Evolutionary conservation across 2,329 filamentous ascomycete genomes (phyloP).

Genomic region (Chrysoporthe austroafricana): DNA sequence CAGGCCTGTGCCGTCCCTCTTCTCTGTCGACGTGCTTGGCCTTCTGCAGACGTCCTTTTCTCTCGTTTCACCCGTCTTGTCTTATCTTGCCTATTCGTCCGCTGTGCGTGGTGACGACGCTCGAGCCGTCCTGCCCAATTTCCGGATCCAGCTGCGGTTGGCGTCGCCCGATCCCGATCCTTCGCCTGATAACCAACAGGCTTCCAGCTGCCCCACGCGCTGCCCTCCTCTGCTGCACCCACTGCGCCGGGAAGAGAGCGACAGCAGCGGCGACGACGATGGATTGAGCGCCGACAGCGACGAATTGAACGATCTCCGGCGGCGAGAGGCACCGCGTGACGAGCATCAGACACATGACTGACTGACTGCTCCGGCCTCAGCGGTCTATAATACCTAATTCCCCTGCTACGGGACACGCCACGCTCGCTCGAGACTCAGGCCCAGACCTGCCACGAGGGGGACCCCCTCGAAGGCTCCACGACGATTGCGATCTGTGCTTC

Average conservation of each 20-base stretch:
- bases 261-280: background rate
- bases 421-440: background rate
- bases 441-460: no score
- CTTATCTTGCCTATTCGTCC: background rate
- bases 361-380: background rate
- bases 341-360: background rate
- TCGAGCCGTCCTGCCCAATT: background rate
- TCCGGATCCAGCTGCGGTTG: background rate
- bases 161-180: background rate
- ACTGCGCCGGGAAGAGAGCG: background rate
- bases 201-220: background rate
- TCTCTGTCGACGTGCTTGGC: background rate
- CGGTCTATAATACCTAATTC: background rate
- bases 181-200: background rate
- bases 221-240: background rate
- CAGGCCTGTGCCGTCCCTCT: background rate
- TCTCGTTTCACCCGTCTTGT: background rate
- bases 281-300: background rate
- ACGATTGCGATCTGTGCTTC: conserved; percentile 1
- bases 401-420: background rate
- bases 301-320: conserved; percentile 1
- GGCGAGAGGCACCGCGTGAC: background rate
- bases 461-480: background rate
- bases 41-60: background rate
- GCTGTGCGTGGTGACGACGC: background rate